Conservation (phyloP, 2,329 filamentous ascomycete genomes). For the Cercospora sp. region DNA sequence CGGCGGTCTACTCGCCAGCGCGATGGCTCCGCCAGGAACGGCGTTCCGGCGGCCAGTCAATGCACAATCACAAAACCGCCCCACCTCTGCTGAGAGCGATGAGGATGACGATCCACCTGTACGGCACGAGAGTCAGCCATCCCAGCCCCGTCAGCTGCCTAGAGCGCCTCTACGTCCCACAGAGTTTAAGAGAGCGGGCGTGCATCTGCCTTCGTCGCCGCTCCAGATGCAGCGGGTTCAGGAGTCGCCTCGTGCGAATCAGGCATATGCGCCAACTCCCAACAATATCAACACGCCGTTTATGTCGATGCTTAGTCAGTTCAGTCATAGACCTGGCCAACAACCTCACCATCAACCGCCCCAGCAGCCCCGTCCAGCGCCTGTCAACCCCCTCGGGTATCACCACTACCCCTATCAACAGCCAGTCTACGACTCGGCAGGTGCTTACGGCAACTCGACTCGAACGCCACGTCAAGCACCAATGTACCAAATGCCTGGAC, state of each 20-base stretch:
- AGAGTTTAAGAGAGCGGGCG: constrained; percentile 52
- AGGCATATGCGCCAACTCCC: background rate
- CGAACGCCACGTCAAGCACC: constrained; percentile 25
- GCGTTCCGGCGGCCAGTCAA: constrained; percentile 56
- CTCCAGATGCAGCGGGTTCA: constrained; percentile 25
- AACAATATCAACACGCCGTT: constrained; percentile 14
- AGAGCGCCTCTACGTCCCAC: constrained; percentile 61
- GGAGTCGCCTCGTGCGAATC: constrained; percentile 32
- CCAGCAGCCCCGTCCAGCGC: background rate
- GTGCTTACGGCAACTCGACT: constrained; percentile 40
- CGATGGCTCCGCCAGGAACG: constrained; percentile 76
- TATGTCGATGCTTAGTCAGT: constrained; percentile 16
- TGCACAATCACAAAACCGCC: constrained; percentile 23
- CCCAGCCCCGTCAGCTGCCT: constrained; percentile 2
- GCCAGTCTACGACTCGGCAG: constrained; percentile 45
- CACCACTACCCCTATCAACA: constrained; percentile 1
- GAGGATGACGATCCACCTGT: constrained; percentile 51
- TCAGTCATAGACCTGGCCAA: constrained; percentile 8
- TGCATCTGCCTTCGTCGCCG: constrained; percentile 37
- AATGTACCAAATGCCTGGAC: constrained; percentile 16
- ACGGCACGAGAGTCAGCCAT: constrained; percentile 21
- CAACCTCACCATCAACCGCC: background rate
- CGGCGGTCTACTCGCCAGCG: constrained; percentile 53
- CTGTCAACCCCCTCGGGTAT: constrained; percentile 10
- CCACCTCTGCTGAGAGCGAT: constrained; percentile 28